A percentile compares a stretch with the other conserved stretches of the same genome.
Evolutionary conservation across 495 filamentous ascomycete species (phyloP).

Genomic region (Trichoderma parareesei): DNA sequence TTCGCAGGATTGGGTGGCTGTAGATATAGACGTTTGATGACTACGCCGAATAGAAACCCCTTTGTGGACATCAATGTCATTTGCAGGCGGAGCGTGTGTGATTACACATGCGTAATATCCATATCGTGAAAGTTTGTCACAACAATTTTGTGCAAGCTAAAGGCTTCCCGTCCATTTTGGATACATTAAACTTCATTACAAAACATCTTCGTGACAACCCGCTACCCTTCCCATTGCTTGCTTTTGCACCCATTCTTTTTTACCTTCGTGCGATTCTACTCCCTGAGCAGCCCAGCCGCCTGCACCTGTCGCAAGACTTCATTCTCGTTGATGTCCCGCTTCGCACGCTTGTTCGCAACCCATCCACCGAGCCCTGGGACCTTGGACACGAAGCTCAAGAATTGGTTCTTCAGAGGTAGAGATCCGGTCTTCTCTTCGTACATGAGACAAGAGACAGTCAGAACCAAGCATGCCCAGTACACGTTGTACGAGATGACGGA

Average conservation of each 20-base stretch:
- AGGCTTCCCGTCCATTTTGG: background rate
- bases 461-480: constrained; percentile 69
- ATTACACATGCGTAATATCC: no score
- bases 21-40: constrained; percentile 8
- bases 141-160: no score
- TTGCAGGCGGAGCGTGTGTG: no score
- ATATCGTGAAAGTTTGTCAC: no score
- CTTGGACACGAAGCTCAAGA: background rate
- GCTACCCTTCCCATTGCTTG: background rate
- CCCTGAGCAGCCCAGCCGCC: background rate
- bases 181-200: background rate
- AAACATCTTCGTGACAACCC: background rate
- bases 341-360: background rate
- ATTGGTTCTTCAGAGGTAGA: constrained; percentile 43
- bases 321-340: background rate
- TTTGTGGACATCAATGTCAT: no score
- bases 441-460: constrained; percentile 51
- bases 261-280: background rate
- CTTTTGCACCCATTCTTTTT: background rate
- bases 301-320: background rate
- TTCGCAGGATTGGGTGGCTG: constrained; percentile 35
- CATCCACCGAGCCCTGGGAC: background rate
- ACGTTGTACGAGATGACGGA: constrained; percentile 81
- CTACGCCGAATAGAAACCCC: no score
- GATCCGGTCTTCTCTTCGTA: constrained; percentile 61